phyloP scores from a whole-genome alignment of 768 basidiomycete genomes.

The Kwoniella bestiolae region DNA sequence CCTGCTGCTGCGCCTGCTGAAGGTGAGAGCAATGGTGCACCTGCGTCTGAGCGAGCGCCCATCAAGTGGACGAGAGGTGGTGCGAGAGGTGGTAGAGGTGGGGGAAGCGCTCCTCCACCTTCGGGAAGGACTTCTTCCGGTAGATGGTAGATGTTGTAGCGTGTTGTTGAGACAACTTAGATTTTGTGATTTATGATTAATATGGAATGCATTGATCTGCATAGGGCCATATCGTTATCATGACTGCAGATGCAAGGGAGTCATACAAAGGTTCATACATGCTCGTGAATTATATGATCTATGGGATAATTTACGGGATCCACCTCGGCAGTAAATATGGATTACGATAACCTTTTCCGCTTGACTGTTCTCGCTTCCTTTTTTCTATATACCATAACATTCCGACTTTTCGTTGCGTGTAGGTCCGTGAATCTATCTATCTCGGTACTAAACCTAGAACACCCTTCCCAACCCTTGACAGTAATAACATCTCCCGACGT shows the following conservation, averaged over 20 bases:
- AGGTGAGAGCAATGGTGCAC: constrained; percentile 25
- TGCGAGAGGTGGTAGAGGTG: constrained; percentile 20
- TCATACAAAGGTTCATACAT: too few relatives aligned
- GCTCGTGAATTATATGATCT: too few relatives aligned
- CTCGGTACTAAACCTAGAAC: constrained; percentile 16
- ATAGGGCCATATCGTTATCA: too few relatives aligned
- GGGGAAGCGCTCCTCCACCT: constrained; percentile 19
- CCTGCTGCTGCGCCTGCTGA: constrained; percentile 27
- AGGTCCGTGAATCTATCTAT: background rate
- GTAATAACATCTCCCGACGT: constrained; percentile 42
- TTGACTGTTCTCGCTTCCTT: too few relatives aligned
- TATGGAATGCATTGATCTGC: constrained; percentile 6
- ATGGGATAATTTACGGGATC: too few relatives aligned
- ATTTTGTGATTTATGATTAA: background rate
- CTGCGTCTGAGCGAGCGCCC: constrained; percentile 33
- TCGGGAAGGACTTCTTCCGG: constrained; percentile 22
- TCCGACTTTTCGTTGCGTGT: background rate
- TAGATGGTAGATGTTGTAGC: constrained; percentile 17
- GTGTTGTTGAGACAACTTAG: background rate
- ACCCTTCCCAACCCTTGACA: constrained; percentile 47
- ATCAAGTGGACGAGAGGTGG: constrained; percentile 20
- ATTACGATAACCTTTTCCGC: too few relatives aligned
- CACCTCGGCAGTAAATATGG: background rate
- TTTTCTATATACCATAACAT: too few relatives aligned
- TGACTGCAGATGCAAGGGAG: too few relatives aligned